Conservation (phyloP, 2,329 filamentous ascomycete genomes). For the Paramyrothecium roridum region DNA sequence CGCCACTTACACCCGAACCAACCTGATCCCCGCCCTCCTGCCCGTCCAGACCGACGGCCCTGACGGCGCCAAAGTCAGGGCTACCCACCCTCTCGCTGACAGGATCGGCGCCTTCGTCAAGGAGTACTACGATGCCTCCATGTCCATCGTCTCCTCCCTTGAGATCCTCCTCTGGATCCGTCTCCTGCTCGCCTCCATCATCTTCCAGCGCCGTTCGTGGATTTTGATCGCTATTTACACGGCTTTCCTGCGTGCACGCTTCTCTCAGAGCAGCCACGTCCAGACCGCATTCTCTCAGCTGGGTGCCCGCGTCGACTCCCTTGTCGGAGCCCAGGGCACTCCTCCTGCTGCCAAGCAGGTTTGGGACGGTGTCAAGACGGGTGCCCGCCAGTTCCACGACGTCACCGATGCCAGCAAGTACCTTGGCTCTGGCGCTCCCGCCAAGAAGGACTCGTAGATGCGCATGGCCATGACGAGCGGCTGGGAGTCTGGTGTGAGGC, state of each 20-base stretch:
- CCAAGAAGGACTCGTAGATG: conserved; percentile 40
- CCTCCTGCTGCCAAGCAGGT: conserved; percentile 74
- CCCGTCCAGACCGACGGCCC: conserved; percentile 59
- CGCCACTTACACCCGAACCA: conserved; percentile 90
- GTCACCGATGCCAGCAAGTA: conserved; percentile 77
- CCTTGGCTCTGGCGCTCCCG: conserved; percentile 53
- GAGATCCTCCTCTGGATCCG: conserved; percentile 88
- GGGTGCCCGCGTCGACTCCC: conserved; percentile 72
- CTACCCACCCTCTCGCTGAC: conserved; percentile 66
- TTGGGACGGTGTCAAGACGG: conserved; percentile 77
- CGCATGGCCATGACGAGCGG: neutral
- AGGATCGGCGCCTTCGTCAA: conserved; percentile 92
- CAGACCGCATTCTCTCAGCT: conserved; percentile 74
- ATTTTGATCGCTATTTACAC: conserved; percentile 84
- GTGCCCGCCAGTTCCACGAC: conserved; percentile 71
- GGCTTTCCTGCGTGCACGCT: conserved; percentile 86
- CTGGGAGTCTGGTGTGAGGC: neutral
- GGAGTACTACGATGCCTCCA: conserved; percentile 94
- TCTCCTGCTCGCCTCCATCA: conserved; percentile 72
- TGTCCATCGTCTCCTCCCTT: conserved; percentile 85
- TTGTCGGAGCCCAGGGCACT: conserved; percentile 81
- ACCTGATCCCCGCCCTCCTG: conserved; percentile 82
- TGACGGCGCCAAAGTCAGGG: conserved; percentile 39
- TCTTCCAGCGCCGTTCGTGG: conserved; percentile 91
- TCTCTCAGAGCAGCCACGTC: conserved; percentile 88